phyloP scores from a whole-genome alignment of 192 early-diverging fungal genomes.

The Backusella macrospora region DNA sequence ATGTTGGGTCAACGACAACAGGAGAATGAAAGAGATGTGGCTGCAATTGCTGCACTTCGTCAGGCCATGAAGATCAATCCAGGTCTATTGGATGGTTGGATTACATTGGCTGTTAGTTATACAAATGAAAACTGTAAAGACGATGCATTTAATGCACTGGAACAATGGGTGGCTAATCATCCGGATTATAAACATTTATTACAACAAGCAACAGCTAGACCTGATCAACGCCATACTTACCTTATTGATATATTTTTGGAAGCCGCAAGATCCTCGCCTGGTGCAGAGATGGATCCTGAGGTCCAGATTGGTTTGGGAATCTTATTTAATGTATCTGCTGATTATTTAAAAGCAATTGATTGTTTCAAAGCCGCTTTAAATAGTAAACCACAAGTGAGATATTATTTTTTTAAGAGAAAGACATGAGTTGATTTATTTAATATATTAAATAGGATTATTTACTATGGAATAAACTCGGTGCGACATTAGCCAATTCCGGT shows the following conservation, averaged over 20 bases:
- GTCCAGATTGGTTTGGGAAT: slow-evolving; percentile 96
- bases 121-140: slow-evolving; percentile 86
- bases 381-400: slow-evolving; percentile 63
- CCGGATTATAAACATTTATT: slow-evolving; percentile 63
- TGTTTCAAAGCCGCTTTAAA: slow-evolving; percentile 94
- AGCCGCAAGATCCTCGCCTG: slow-evolving; percentile 67
- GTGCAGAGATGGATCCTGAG: slow-evolving; percentile 83
- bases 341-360: slow-evolving; percentile 96
- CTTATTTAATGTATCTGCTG: slow-evolving; percentile 87
- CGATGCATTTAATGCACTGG: slow-evolving; percentile 87
- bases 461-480: slow-evolving; percentile 96
- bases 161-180: slow-evolving; percentile 82
- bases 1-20: slow-evolving; percentile 86
- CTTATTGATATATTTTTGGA: slow-evolving; percentile 77
- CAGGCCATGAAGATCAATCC: slow-evolving; percentile 79
- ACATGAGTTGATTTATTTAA: too few relatives aligned
- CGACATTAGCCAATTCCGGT: slow-evolving; percentile 90
- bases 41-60: slow-evolving; percentile 90
- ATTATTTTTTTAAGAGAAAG: too few relatives aligned
- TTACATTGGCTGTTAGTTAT: slow-evolving; percentile 90
- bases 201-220: slow-evolving; percentile 35
- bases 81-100: slow-evolving; percentile 72
- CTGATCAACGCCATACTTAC: slow-evolving; percentile 63
- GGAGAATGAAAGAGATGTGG: slow-evolving; percentile 92
- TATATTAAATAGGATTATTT: slow-evolving; percentile 72